Evolutionary conservation across 1,284 basidiomycete species (phyloP).

Genomic region (Rhodotorula sp.): DNA sequence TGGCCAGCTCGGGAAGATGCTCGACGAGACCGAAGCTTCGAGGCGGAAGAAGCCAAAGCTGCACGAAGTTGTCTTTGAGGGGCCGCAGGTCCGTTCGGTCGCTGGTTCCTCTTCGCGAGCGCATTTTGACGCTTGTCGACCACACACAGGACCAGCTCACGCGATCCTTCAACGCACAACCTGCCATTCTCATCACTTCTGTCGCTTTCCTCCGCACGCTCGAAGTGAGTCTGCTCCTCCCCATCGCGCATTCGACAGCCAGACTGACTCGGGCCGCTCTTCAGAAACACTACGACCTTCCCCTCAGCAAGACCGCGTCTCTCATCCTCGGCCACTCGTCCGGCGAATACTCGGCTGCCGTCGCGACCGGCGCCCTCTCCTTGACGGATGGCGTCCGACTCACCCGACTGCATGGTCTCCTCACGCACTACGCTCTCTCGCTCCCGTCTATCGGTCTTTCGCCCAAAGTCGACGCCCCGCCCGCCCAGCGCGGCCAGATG

Average conservation of each 20-base stretch:
- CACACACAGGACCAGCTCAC: conserved; percentile 45
- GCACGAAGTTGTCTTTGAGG: conserved; percentile 38
- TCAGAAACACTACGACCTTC: conserved; percentile 36
- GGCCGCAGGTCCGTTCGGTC: conserved; percentile 27
- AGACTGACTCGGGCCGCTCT: not conserved
- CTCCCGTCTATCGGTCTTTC: conserved; percentile 41
- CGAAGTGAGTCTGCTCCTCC: conserved; percentile 15
- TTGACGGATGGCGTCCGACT: conserved; percentile 46
- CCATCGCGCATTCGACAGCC: not conserved
- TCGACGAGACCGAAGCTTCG: conserved; percentile 26
- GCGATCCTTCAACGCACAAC: conserved; percentile 46
- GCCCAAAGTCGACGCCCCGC: conserved; percentile 33
- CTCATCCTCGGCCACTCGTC: conserved; percentile 47
- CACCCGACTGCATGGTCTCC: conserved; percentile 46
- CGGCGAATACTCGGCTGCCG: conserved; percentile 48
- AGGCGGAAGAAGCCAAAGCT: conserved; percentile 32
- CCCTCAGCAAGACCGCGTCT: conserved; percentile 33
- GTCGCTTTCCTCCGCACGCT: conserved; percentile 46
- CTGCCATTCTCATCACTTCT: conserved; percentile 48
- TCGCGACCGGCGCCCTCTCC: conserved; percentile 44
- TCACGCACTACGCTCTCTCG: conserved; percentile 44
- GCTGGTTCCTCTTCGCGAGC: not conserved
- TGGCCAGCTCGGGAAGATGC: conserved; percentile 35
- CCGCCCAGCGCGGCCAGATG: conserved; percentile 44
- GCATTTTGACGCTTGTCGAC: not conserved